Base-by-base conservation (phyloP, 768 basidiomycete species). In the Suillus placidus region DNA sequence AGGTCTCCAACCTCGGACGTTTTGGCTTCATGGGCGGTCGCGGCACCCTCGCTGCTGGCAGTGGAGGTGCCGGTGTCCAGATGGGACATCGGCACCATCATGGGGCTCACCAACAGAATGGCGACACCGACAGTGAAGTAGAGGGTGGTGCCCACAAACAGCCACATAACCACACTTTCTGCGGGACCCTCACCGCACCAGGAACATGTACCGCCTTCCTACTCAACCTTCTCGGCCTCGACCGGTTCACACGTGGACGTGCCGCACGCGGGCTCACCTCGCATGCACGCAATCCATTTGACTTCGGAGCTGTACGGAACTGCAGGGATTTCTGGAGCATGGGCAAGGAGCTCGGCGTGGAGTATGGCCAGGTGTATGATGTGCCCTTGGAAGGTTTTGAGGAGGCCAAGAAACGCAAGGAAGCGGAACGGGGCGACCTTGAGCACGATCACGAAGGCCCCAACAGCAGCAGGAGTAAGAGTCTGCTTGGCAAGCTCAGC, bases 1-100 rank as follows among this genome's bases (percentile, higher is more conserved):
- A 99, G 74, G 94, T 99, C 4, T 90, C 90, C 66, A 99, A 99
- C 73, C 87, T 99, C 3, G 95, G 97, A 4, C 87, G 97, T 55
- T 98, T 90, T 72, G 97, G 97, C 14, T 98, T 90, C 80, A 97
- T 99, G 94, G 97, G 97, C 43, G 96, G 96, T 0, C 88, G 93
- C 47, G 92, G 88, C 0, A 87, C 87, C 23, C 85, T 88, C 3
- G 87, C 84, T 43, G 81, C 92, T 23, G 80, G 81, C 8, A 82
- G 87, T 8, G 75, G 75, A 4, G 86, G 83, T 62, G 80, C 91
- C 7, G 80, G 81, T 23, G 81, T 87, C 20, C 93, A 94, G 74
- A 91, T 92, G 89, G 90, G 93, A 3, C 91, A 92, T 73, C 83
- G 84, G n/a, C 89, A 92, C 71, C 67, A 75, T 71, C 61, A 73